A percentile compares a stretch with the other conserved stretches of the same genome.
Conservation (phyloP, 2,329 filamentous ascomycete species). For the Nemania abortiva region DNA sequence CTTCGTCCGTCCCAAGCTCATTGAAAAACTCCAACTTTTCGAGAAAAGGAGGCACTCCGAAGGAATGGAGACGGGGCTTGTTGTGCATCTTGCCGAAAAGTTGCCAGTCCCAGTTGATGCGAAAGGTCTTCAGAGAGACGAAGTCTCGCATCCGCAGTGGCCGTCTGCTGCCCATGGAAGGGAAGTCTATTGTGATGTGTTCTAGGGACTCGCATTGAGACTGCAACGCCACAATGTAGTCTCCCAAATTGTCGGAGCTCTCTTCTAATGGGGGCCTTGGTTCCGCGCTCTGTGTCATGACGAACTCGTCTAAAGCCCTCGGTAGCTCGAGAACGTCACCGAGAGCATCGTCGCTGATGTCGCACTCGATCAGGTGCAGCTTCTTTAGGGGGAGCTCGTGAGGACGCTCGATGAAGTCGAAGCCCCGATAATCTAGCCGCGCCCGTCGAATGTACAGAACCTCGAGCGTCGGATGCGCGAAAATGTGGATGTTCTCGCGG, state of each 20-base stretch:
- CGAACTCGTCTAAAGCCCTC: constrained; percentile 59
- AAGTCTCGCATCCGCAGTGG: constrained; percentile 61
- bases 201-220: constrained; percentile 58
- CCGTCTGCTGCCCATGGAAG: constrained; percentile 55
- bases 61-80: constrained; percentile 60
- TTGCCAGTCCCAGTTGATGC: constrained; percentile 62
- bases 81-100: constrained; percentile 60
- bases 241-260: constrained; percentile 60
- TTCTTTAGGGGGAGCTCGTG: constrained; percentile 59
- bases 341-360: constrained; percentile 61
- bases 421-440: constrained; percentile 60
- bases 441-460: constrained; percentile 59
- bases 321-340: constrained; percentile 59
- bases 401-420: constrained; percentile 61
- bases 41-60: constrained; percentile 60
- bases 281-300: constrained; percentile 59
- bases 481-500: constrained; percentile 65
- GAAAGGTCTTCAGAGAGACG: constrained; percentile 55
- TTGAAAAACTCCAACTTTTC: constrained; percentile 62
- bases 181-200: constrained; percentile 60
- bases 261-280: constrained; percentile 60
- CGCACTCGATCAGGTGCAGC: constrained; percentile 62
- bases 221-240: constrained; percentile 60
- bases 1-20: constrained; percentile 60
- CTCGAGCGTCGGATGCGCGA: constrained; percentile 63